Conservation (phyloP, 2,329 filamentous ascomycete species). For the Aspergillus neoniger region DNA sequence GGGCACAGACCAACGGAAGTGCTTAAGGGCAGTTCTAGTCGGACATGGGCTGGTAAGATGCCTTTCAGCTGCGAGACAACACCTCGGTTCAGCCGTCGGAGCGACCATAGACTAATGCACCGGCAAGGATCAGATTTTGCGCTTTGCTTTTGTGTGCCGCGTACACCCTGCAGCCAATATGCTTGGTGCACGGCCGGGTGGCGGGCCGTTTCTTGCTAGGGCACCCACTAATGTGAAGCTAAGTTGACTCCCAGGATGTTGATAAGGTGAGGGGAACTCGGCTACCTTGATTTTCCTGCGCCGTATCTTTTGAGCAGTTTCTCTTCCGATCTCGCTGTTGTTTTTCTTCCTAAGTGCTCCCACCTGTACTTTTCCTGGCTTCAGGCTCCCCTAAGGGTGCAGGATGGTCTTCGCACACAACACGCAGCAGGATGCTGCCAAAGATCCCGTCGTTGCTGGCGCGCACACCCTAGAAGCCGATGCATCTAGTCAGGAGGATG, state of each 20-base stretch:
- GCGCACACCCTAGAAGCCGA: constrained; percentile 11
- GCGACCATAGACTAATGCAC: not conserved
- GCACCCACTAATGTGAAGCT: not conserved
- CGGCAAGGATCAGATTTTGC: not conserved
- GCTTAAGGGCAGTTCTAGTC: not conserved
- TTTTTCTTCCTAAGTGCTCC: not conserved
- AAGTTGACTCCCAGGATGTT: too few species aligned
- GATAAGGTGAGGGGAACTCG: too few species aligned
- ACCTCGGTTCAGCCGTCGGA: not conserved
- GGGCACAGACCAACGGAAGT: not conserved
- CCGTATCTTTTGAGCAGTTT: too few species aligned
- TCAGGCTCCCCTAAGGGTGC: not conserved
- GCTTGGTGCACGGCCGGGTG: not conserved
- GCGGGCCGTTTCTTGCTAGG: not conserved
- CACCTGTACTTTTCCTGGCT: not conserved
- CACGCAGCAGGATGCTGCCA: not conserved
- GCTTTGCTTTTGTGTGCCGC: not conserved
- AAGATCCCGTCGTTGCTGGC: not conserved
- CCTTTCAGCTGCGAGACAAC: not conserved
- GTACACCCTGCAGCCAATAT: not conserved
- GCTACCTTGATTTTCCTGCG: too few species aligned
- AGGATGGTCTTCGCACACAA: not conserved
- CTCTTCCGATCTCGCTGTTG: not conserved
- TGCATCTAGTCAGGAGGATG: not conserved
- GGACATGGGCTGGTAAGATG: not conserved